A percentile compares a stretch with the other conserved stretches of the same genome.
phyloP scores from a whole-genome alignment of 1,139 yeast genomes.

The Magnusiomyces fungicola region DNA sequence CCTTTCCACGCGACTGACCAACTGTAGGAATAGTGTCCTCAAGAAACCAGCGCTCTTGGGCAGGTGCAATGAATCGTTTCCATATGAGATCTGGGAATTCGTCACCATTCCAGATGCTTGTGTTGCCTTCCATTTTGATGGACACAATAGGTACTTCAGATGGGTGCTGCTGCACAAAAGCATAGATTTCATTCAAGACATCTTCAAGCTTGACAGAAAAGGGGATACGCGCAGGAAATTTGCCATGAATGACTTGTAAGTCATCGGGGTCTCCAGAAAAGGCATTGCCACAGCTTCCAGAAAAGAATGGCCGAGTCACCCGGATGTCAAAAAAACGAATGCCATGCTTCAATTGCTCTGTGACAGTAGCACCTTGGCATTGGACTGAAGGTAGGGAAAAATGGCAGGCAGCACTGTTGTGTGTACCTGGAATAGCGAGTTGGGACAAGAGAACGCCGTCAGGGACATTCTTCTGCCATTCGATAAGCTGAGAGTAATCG shows the following conservation, averaged over 20 bases:
- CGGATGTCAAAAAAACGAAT: conserved; percentile 68
- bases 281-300: conserved; percentile 19
- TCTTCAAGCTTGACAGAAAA: conserved; percentile 46
- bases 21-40: conserved; percentile 49
- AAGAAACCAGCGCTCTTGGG: conserved; percentile 56
- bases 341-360: conserved; percentile 61
- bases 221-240: conserved; percentile 62
- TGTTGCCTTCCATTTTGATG: conserved; percentile 60
- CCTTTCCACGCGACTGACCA: conserved; percentile 62
- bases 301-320: conserved; percentile 47
- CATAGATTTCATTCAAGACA: conserved; percentile 50
- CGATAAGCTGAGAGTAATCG: conserved; percentile 12
- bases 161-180: conserved; percentile 45
- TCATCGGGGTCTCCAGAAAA: conserved; percentile 34
- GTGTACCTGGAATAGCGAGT: conserved; percentile 72
- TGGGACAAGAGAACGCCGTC: conserved; percentile 48
- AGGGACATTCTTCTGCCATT: conserved; percentile 51
- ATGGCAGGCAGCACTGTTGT: conserved; percentile 61
- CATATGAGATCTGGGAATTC: conserved; percentile 62
- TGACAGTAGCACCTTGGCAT: conserved; percentile 60
- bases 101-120: conserved; percentile 49
- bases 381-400: conserved; percentile 72
- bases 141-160: conserved; percentile 63
- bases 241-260: conserved; percentile 66
- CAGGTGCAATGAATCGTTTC: conserved; percentile 48